phyloP scores from a whole-genome alignment of 1,284 basidiomycete genomes.

The Megacollybia platyphylla region DNA sequence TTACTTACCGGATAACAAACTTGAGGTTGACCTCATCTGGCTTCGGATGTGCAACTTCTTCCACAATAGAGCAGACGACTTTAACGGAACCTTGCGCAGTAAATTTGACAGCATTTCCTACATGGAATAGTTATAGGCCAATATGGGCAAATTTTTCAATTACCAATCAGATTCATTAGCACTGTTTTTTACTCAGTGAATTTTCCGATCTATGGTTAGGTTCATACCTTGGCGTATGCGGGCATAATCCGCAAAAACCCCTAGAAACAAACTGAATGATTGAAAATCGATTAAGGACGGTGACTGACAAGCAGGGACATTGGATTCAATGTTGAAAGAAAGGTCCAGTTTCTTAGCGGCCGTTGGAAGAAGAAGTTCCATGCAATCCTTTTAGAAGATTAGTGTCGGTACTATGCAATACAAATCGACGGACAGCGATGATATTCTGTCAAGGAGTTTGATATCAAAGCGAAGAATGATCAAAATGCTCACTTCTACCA shows the following conservation, averaged over 20 bases:
- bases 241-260: conserved; percentile 61
- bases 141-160: too few species aligned
- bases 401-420: not conserved
- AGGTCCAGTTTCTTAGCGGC: conserved; percentile 60
- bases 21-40: conserved; percentile 40
- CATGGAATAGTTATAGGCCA: too few species aligned
- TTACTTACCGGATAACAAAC: conserved; percentile 48
- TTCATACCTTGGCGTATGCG: conserved; percentile 52
- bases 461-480: not conserved
- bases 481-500: conserved; percentile 35
- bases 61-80: conserved; percentile 39
- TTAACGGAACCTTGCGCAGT: conserved; percentile 48
- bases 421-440: conserved; percentile 31
- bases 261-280: conserved; percentile 16
- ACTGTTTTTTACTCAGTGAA: conserved; percentile 20
- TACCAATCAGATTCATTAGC: conserved; percentile 55
- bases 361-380: conserved; percentile 61
- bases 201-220: conserved; percentile 3
- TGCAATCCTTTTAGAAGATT: conserved; percentile 37
- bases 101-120: conserved; percentile 59
- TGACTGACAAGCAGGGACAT: conserved; percentile 46
- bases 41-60: conserved; percentile 18
- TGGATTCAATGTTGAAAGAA: conserved; percentile 53
- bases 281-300: not conserved
- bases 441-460: conserved; percentile 27